Evolutionary conservation across 108 stramenopile genomes (phyloP), one percentile per base, ranked within the genome.

Genomic region (Cyclostephanos tholiformis): DNA sequence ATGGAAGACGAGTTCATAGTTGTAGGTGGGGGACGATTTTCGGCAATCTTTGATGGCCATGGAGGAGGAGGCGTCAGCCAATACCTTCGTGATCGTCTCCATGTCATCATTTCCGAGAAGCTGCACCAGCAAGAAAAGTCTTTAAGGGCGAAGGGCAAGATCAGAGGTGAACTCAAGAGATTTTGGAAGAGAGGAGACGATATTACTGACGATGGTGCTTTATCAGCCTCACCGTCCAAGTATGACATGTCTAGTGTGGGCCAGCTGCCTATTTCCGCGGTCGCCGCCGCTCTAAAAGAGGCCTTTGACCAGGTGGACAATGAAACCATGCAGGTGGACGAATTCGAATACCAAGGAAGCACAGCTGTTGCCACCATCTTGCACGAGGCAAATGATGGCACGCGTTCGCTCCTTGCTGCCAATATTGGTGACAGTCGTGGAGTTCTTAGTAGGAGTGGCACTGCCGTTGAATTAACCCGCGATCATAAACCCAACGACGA

Each of bases 341-440:
- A 86, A 59, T 87, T 82, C 46, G 80, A 89, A 38, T 89, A 90
- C 64, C 89, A 90, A 75, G 95, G 98, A 57, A 96, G 95, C 75
- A 99, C 98, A 5, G 95, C 97, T 26, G 94, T 98, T 13, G 96
- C 91, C 23, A 91, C 90, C 26, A 55, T 95, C 49, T 38, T 97
- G 23, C 94, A 95, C 68, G 87, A 85, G 64, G 83, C 76, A 14
- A 58, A 76, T 67, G 84, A 91, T 63, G 89, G 87, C n/a, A 61
- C 52, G 22, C 82, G 90, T 27, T 91, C 95, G 10, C 73, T 99
- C 0, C 52, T 95, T 32, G 85, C 93, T 39, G 99, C 97, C 13
- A 99, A 98, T 71, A 90, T 98, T 14, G 99, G 99, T 2, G 97
- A 98, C 74, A 96, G 95, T 27, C 93, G 97, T 49, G 97, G 94